A percentile compares a stretch with the other conserved stretches of the same genome.
Evolutionary conservation across 805 yeast species (phyloP).

Genomic region (Yarrowia keelungensis): DNA sequence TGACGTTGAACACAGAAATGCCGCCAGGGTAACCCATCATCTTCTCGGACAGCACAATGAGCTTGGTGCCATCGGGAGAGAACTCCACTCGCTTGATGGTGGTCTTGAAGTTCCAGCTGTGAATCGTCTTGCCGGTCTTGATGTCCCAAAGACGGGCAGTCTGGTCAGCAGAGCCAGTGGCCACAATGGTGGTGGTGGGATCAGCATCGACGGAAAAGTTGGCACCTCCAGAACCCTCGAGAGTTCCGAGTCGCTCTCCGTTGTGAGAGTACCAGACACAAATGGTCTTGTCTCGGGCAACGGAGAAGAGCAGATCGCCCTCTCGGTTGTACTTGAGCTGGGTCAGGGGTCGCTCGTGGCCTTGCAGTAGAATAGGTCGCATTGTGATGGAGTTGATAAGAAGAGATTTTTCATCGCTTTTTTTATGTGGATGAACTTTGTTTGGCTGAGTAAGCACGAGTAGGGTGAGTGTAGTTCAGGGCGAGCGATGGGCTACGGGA

Average conservation of each 20-base stretch:
- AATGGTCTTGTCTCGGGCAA: slow-evolving; percentile 84
- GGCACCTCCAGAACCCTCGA: slow-evolving; percentile 88
- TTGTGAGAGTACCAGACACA: slow-evolving; percentile 93
- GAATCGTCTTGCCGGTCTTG: slow-evolving; percentile 74
- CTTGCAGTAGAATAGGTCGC: slow-evolving; percentile 53
- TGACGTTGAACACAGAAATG: slow-evolving; percentile 69
- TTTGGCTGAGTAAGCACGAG: not conserved
- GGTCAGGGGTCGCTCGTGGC: slow-evolving; percentile 97
- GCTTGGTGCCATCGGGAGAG: slow-evolving; percentile 69
- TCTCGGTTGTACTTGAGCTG: slow-evolving; percentile 95
- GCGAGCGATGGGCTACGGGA: no score
- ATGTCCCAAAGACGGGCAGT: slow-evolving; percentile 85
- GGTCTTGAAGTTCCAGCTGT: slow-evolving; percentile 74
- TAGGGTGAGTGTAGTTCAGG: no score
- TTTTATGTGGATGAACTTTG: not conserved
- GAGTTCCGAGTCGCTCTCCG: slow-evolving; percentile 96
- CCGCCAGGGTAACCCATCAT: slow-evolving; percentile 90
- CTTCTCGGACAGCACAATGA: slow-evolving; percentile 83
- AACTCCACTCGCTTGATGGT: slow-evolving; percentile 94
- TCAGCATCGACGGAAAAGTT: slow-evolving; percentile 94
- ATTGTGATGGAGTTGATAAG: slow-evolving; percentile 1
- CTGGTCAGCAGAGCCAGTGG: slow-evolving; percentile 92
- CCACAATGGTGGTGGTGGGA: slow-evolving; percentile 66
- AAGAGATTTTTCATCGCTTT: not conserved
- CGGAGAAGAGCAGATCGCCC: slow-evolving; percentile 91